Conservation (phyloP, 179 eudicot genomes). For the Silene noctiflora region DNA sequence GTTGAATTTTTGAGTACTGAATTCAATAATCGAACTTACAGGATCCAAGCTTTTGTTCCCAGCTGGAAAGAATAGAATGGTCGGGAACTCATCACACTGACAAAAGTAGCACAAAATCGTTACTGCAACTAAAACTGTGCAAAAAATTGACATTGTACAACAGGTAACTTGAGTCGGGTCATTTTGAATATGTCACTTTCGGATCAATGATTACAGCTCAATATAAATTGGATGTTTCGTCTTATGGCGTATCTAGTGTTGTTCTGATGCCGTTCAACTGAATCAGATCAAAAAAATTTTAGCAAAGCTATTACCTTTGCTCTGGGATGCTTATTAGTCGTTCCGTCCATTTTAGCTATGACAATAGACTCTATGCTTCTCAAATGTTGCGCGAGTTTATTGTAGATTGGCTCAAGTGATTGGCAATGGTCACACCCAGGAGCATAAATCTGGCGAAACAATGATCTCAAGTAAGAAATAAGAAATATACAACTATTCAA, state of each 20-base stretch:
- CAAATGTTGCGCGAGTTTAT: too few relatives aligned
- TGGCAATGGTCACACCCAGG: background rate
- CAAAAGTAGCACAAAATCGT: background rate
- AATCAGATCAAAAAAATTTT: background rate
- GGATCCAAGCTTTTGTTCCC: slow-evolving; percentile 87
- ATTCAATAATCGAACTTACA: slow-evolving; percentile 35
- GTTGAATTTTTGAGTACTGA: slow-evolving; percentile 21
- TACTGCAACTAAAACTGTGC: background rate
- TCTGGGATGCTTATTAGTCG: background rate
- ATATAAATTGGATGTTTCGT: too few relatives aligned
- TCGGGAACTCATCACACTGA: slow-evolving; percentile 45
- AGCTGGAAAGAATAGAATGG: slow-evolving; percentile 83
- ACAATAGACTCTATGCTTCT: background rate
- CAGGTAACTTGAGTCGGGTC: background rate
- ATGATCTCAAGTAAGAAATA: background rate
- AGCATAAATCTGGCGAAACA: background rate
- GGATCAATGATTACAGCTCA: too few relatives aligned
- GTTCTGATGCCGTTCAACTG: background rate
- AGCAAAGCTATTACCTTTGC: background rate
- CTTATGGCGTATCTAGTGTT: too few relatives aligned
- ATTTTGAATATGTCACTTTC: background rate
- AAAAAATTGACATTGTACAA: background rate
- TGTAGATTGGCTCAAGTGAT: background rate
- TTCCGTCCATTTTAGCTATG: background rate
- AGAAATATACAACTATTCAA: too few relatives aligned